Percentiles rank a stretch among this genome's conserved stretches.
Conservation (phyloP, 2,329 filamentous ascomycete genomes). For the Xylariaceae sp. region DNA sequence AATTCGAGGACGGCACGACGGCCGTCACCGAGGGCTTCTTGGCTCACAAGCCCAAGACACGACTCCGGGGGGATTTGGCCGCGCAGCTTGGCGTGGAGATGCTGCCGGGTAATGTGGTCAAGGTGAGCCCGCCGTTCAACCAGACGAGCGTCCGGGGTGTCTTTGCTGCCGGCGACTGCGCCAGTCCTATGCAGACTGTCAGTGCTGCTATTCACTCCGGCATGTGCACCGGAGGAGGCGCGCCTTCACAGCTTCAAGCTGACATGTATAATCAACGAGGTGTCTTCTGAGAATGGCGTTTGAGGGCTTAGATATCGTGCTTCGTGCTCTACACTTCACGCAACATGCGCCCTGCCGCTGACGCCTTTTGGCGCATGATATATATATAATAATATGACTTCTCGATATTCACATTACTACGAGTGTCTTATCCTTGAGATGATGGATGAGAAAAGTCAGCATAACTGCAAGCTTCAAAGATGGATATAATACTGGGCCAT, state of each 20-base stretch:
- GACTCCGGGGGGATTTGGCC: conserved; percentile 7
- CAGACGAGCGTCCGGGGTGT: conserved; percentile 15
- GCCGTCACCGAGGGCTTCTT: conserved; percentile 11
- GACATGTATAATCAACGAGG: conserved; percentile 5
- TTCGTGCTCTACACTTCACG: no score
- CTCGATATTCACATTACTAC: no score
- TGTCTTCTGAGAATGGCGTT: background rate
- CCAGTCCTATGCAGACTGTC: conserved; percentile 3
- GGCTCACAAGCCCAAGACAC: conserved; percentile 15
- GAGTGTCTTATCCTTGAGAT: no score
- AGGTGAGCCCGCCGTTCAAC: conserved; percentile 11
- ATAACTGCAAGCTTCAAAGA: no score
- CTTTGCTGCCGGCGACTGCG: conserved; percentile 17
- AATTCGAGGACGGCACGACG: conserved; percentile 6
- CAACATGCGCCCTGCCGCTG: no score
- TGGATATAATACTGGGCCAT: no score
- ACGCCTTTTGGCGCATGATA: no score
- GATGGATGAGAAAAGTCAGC: no score
- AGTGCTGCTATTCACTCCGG: conserved; percentile 2
- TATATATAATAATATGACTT: no score
- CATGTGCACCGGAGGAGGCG: conserved; percentile 6
- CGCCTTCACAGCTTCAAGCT: conserved; percentile 5
- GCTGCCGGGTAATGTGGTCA: conserved; percentile 1
- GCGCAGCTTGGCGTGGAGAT: conserved; percentile 17
- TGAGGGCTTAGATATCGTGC: no score